phyloP scores from a whole-genome alignment of 2,329 filamentous ascomycete genomes.

The Aspergillus piperis region DNA sequence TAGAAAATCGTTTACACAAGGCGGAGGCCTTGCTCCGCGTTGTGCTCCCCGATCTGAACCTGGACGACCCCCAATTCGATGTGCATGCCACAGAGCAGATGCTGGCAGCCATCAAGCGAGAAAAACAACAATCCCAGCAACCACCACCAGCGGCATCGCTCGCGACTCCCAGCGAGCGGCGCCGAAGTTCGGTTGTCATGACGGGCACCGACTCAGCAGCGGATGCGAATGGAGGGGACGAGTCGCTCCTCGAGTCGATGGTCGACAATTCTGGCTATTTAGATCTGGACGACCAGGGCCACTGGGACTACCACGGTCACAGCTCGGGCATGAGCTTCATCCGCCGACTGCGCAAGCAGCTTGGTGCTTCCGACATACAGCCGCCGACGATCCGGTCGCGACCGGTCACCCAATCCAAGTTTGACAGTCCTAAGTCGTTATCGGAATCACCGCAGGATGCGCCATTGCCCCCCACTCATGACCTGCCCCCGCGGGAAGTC shows the following conservation, averaged over 20 bases:
- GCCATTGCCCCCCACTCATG: conserved; percentile 56
- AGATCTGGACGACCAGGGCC: conserved; percentile 85
- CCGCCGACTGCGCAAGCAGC: conserved; percentile 81
- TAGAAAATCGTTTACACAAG: conserved; percentile 79
- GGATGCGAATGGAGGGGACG: conserved; percentile 54
- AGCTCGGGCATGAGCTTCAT: conserved; percentile 92
- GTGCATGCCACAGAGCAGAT: conserved; percentile 70
- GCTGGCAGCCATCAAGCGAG: conserved; percentile 49
- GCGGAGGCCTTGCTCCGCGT: conserved; percentile 77
- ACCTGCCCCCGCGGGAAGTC: conserved; percentile 67
- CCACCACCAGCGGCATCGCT: conserved; percentile 14
- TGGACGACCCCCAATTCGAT: conserved; percentile 83
- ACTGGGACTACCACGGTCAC: conserved; percentile 93
- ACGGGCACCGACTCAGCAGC: conserved; percentile 23
- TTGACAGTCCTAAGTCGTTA: conserved; percentile 69
- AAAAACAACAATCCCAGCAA: conserved; percentile 26
- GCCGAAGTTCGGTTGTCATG: conserved; percentile 11
- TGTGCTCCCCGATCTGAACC: conserved; percentile 78
- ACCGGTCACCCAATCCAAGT: conserved; percentile 57
- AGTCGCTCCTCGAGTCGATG: conserved; percentile 86
- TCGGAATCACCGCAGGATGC: conserved; percentile 65
- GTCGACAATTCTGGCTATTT: conserved; percentile 88
- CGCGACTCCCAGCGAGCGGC: conserved; percentile 22
- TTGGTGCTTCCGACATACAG: conserved; percentile 65
- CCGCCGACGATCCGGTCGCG: conserved; percentile 53